Evolutionary conservation across 2,329 filamentous ascomycete genomes (phyloP), one percentile per base, ranked within the genome.

Genomic region (Fusarium albidum): DNA sequence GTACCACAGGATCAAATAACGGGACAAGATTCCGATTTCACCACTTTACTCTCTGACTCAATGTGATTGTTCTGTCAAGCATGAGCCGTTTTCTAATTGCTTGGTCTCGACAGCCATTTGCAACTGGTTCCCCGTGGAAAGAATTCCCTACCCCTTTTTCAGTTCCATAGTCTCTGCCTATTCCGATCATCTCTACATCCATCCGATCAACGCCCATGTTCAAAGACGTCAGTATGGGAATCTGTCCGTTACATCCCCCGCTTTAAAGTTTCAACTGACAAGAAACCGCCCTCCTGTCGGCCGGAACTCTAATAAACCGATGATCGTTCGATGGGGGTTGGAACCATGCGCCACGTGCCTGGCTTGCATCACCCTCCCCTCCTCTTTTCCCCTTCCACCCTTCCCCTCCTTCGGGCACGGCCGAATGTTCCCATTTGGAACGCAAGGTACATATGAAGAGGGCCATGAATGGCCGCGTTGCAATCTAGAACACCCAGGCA

Each of bases 1-100:
- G 59, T 65, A 49, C 47, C 26, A 63, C 61, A 55, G 57, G 42
- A 67, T 63, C 45, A 66, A 49, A 61, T 59, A 66, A 58, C 43
- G 63, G 54, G 64, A 57, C 51, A 49, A 49, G 25, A 46, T 61
- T 64, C 63, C 53, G 50, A 55, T 62, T 26, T 46, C 31, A 57
- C 38, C 5, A 43, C 32, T 31, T 37, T 15, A 3, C 11, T 29
- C 29, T 14, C 25, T 33, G 15, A 14, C 13, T 31, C 11, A 47
- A 14, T 32, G 7, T 42, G 28, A 31, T 3, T 41, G 31, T 4
- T 17, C 28, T 11, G 29, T n/a, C 21, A 21, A 21, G 21, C 7
- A 5, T 21, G 21, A 21, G 21, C 7, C 21, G 21, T 21, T 21
- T 7, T 21, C 4, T 21, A 21, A 21, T 21, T 21, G 21, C 21